A percentile compares a stretch with the other conserved stretches of the same genome.
phyloP scores from a whole-genome alignment of 208 protist species.

The Trypanosoma vivax region DNA sequence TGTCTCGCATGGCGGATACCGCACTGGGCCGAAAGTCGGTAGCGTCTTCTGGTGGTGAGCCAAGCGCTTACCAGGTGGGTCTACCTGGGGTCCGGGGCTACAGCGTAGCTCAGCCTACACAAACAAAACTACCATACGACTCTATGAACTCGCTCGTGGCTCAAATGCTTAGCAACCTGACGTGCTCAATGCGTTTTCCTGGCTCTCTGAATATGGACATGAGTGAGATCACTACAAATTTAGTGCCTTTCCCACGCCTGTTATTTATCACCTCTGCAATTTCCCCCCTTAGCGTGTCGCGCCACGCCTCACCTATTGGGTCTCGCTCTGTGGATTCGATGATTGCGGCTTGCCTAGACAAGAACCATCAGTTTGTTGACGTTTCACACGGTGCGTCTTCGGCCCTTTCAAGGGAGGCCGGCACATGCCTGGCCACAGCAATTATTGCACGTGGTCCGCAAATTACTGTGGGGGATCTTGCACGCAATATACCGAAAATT shows the following conservation, averaged over 20 bases:
- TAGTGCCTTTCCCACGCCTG: constrained; percentile 94
- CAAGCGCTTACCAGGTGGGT: constrained; percentile 10
- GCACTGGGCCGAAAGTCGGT: constrained; percentile 17
- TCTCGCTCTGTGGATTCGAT: constrained; percentile 78
- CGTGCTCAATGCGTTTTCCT: constrained; percentile 91
- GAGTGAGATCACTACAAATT: constrained; percentile 96
- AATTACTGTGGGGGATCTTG: constrained; percentile 90
- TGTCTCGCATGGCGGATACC: constrained; percentile 79
- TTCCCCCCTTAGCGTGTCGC: constrained; percentile 77
- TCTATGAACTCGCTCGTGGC: constrained; percentile 95
- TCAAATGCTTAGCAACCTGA: constrained; percentile 92
- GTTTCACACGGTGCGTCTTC: constrained; percentile 22
- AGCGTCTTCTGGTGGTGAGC: constrained; percentile 5
- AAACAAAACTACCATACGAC: constrained; percentile 87
- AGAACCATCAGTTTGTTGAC: constrained; percentile 82
- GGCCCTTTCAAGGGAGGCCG: constrained; percentile 23
- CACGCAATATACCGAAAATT: constrained; percentile 84
- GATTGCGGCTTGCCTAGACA: constrained; percentile 82
- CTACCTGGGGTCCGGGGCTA: constrained; percentile 39
- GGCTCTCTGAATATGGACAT: constrained; percentile 96
- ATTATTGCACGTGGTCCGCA: constrained; percentile 90
- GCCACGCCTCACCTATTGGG: constrained; percentile 35
- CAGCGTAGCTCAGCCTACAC: constrained; percentile 64
- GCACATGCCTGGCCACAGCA: constrained; percentile 76
- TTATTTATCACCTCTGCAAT: constrained; percentile 89